phyloP scores from a whole-genome alignment of 2,329 filamentous ascomycete species.

The Daldinia sp. region DNA sequence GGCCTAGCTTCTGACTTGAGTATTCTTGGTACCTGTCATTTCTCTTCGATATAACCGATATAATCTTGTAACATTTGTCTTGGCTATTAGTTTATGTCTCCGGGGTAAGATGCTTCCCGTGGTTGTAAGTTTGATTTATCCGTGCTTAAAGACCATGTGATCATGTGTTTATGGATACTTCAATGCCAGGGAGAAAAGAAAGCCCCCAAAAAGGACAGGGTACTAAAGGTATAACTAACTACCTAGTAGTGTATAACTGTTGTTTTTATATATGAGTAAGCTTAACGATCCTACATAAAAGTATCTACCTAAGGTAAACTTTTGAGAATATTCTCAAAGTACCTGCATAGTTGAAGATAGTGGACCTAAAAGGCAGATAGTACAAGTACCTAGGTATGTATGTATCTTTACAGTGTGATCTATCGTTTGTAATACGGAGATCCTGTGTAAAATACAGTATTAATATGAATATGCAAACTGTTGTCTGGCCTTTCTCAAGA shows the following conservation, averaged over 20 bases:
- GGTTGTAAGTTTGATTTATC: conserved; percentile 4
- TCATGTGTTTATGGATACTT: neutral
- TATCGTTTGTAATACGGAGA: conserved; percentile 6
- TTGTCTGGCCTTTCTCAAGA: conserved; percentile 18
- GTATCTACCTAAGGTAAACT: neutral
- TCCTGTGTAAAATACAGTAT: conserved; percentile 17
- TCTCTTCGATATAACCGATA: conserved; percentile 34
- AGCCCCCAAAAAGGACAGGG: neutral
- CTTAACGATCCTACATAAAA: neutral
- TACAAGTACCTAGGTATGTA: neutral
- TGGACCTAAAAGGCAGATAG: too few species aligned
- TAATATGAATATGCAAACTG: conserved; percentile 19
- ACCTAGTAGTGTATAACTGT: neutral
- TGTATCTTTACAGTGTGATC: conserved; percentile 17
- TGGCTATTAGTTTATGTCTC: conserved; percentile 6
- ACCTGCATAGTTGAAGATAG: too few species aligned
- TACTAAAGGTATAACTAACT: neutral
- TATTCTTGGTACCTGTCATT: conserved; percentile 23
- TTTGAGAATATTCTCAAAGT: neutral
- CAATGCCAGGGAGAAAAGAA: too few species aligned
- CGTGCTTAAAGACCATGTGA: neutral
- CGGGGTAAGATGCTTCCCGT: neutral
- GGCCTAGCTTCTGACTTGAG: conserved; percentile 14
- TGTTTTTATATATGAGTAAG: neutral
- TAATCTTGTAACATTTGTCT: conserved; percentile 18